These are phyloP conservation scores for Eucalyptus curtisii DNA, from an alignment of 345 rosid species.

Conservation along the genomic window DNA sequence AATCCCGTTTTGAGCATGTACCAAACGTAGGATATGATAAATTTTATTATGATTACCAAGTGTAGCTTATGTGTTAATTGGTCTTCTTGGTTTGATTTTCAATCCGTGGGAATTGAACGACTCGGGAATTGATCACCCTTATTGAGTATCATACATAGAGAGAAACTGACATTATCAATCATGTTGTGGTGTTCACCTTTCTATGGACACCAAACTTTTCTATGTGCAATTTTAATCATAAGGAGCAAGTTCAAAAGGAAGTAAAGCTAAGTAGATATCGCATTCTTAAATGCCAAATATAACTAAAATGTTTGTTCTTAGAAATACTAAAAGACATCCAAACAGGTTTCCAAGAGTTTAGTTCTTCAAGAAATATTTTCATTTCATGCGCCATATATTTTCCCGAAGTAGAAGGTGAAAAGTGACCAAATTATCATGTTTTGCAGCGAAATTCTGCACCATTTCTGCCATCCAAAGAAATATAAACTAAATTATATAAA, in stretches of 20 bases:
- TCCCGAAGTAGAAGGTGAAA: not conserved
- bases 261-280: not conserved
- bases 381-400: not conserved
- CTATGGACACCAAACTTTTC: not conserved
- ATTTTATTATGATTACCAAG: too few relatives aligned
- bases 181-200: fast-evolving
- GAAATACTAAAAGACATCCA: too few relatives aligned
- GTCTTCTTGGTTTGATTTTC: fast-evolving
- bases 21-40: fast-evolving
- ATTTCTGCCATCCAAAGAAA: not conserved
- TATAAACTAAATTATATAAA: not conserved
- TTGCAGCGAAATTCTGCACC: not conserved
- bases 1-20: fast-evolving
- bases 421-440: not conserved
- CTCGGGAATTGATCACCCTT: fast-evolving
- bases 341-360: not conserved
- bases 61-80: fast-evolving
- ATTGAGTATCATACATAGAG: not conserved
- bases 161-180: not conserved
- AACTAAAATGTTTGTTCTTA: too few relatives aligned
- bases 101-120: not conserved
- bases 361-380: not conserved
- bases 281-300: not conserved
- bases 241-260: not conserved
- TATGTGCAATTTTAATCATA: not conserved